Percentiles rank a stretch among this genome's conserved stretches.
Conservation (phyloP, 805 yeast genomes). For the Starmerella davenportii region DNA sequence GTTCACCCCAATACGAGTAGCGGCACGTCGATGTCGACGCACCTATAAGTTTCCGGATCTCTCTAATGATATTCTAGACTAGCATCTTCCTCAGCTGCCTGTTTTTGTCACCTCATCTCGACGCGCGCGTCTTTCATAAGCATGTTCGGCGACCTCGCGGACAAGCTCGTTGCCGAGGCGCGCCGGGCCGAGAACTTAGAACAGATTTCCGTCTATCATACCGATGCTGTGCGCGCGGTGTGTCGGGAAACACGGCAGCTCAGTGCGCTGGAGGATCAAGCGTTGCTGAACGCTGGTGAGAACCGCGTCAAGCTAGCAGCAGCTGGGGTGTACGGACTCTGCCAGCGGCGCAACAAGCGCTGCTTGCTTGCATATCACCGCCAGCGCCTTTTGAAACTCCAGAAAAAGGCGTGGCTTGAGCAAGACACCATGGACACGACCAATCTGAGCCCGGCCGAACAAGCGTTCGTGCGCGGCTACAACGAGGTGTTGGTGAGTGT, state of each 20-base stretch:
- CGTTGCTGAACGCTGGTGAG: constrained; percentile 33
- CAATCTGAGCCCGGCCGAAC: constrained; percentile 57
- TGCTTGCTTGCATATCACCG: constrained; percentile 73
- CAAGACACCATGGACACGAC: constrained; percentile 22
- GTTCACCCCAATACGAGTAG: no score
- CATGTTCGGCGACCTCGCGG: constrained; percentile 84
- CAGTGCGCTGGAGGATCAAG: constrained; percentile 29
- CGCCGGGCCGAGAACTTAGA: constrained; percentile 55
- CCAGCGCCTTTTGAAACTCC: constrained; percentile 49
- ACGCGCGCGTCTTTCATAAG: no score
- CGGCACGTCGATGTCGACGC: no score
- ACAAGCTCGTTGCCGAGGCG: constrained; percentile 71
- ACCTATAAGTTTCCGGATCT: no score
- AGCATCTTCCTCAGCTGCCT: no score
- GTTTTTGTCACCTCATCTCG: no score
- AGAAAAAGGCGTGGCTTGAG: constrained; percentile 50
- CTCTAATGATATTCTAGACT: no score
- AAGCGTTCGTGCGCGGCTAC: constrained; percentile 55
- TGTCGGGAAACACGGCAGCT: constrained; percentile 44
- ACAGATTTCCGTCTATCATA: constrained; percentile 49
- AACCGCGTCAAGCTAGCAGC: constrained; percentile 22
- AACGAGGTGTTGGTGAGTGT: constrained; percentile 53
- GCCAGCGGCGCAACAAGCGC: constrained; percentile 76
- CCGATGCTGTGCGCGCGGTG: constrained; percentile 50
- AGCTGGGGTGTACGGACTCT: constrained; percentile 46